A percentile compares a stretch with the other conserved stretches of the same genome.
Evolutionary conservation across 306 rosid species (phyloP).

Genomic region (Malus sylvestris): DNA sequence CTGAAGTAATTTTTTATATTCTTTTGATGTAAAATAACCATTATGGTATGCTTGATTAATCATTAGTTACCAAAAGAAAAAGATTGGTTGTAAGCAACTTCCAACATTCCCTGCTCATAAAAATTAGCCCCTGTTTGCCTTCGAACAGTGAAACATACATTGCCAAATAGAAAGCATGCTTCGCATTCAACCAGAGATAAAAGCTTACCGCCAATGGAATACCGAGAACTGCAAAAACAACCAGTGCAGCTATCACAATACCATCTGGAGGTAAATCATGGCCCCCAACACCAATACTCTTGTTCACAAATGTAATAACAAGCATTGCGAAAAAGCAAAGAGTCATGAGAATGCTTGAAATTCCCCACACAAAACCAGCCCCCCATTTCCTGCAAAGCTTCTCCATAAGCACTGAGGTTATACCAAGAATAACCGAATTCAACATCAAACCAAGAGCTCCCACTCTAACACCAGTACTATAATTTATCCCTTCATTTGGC

Average conservation of each 20-base stretch:
- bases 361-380: constrained; percentile 84
- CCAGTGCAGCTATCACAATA: constrained; percentile 57
- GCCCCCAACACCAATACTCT: constrained; percentile 36
- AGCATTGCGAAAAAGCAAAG: constrained; percentile 74
- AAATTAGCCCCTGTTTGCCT: not conserved
- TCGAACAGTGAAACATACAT: not conserved
- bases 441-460: constrained; percentile 89
- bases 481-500: constrained; percentile 68
- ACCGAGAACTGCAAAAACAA: constrained; percentile 71
- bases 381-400: constrained; percentile 82
- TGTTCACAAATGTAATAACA: constrained; percentile 60
- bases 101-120: not conserved
- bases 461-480: constrained; percentile 81
- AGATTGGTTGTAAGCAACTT: not conserved
- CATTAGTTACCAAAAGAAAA: not conserved
- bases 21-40: not conserved
- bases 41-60: not conserved
- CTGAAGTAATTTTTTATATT: not conserved
- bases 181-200: constrained; percentile 20
- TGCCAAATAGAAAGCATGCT: not conserved
- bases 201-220: constrained; percentile 77
- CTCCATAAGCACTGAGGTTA: constrained; percentile 85
- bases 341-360: constrained; percentile 77
- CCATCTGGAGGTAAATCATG: constrained; percentile 57
- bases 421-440: constrained; percentile 85